These are phyloP conservation scores for Salicornia ramosissima DNA, from an alignment of 148 eudicot species.

Conservation along the genomic window DNA sequence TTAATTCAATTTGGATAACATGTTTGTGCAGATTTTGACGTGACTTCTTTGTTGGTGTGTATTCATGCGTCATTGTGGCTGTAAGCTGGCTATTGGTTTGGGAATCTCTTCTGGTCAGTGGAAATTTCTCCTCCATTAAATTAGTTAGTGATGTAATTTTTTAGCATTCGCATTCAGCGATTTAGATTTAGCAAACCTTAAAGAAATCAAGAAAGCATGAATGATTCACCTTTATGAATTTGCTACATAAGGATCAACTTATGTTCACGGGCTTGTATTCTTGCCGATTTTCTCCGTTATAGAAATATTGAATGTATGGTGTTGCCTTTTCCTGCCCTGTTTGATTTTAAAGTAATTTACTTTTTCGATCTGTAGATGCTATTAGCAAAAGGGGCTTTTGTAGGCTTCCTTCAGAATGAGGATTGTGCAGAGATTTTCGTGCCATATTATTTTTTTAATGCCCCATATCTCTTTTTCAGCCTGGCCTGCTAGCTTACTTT, in stretches of 20 bases:
- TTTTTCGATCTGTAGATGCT: background rate
- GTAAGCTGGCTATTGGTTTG: background rate
- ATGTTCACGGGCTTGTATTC: background rate
- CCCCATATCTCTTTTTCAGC: background rate
- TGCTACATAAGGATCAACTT: background rate
- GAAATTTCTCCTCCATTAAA: background rate
- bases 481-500: background rate
- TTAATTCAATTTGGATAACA: background rate
- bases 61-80: background rate
- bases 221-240: slow-evolving; percentile 2
- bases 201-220: background rate
- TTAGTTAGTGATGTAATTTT: background rate
- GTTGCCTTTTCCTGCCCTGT: background rate
- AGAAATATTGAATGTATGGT: background rate
- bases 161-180: background rate
- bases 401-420: background rate
- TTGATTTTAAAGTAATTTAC: background rate
- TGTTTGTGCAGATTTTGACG: background rate
- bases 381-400: background rate
- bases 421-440: background rate
- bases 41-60: background rate
- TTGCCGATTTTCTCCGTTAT: background rate
- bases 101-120: background rate
- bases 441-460: background rate
- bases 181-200: background rate